Conservation (phyloP, 352 stramenopile genomes). For the Globisporangium nagaii region DNA sequence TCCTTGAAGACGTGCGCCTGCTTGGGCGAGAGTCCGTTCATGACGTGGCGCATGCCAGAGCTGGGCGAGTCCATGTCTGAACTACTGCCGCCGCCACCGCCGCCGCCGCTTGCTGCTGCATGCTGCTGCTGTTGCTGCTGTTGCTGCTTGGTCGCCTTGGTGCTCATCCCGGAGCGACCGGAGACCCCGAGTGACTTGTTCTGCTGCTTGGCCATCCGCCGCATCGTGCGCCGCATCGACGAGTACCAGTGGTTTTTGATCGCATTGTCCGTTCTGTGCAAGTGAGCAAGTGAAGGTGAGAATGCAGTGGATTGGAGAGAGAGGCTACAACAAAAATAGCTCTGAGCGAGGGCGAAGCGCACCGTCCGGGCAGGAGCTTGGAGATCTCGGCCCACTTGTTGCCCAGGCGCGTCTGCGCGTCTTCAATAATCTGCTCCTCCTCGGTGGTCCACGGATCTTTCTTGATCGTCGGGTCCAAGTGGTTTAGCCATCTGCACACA, state of each 20-base stretch:
- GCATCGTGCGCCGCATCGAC: slow-evolving; percentile 89
- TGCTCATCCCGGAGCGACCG: slow-evolving; percentile 11
- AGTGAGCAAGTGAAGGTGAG: background rate
- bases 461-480: slow-evolving; percentile 83
- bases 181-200: slow-evolving; percentile 56
- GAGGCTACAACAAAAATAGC: no score
- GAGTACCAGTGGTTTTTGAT: slow-evolving; percentile 92
- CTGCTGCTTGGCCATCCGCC: slow-evolving; percentile 83
- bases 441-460: slow-evolving; percentile 85
- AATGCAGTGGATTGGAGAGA: background rate
- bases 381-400: slow-evolving; percentile 99
- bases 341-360: no score
- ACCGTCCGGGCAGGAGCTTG: slow-evolving; percentile 92
- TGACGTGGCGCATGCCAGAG: slow-evolving; percentile 20
- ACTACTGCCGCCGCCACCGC: background rate
- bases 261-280: slow-evolving; percentile 73
- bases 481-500: slow-evolving; percentile 71
- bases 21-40: slow-evolving; percentile 47
- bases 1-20: slow-evolving; percentile 68
- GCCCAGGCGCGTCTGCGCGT: slow-evolving; percentile 86
- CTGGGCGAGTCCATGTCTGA: slow-evolving; percentile 9
- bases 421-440: slow-evolving; percentile 89
- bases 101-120: slow-evolving; percentile 4
- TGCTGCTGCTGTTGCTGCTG: slow-evolving; percentile 6
- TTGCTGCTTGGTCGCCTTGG: slow-evolving; percentile 28